Conservation (phyloP, 2,329 filamentous ascomycete genomes). For the Fusarium nisikadoi region DNA sequence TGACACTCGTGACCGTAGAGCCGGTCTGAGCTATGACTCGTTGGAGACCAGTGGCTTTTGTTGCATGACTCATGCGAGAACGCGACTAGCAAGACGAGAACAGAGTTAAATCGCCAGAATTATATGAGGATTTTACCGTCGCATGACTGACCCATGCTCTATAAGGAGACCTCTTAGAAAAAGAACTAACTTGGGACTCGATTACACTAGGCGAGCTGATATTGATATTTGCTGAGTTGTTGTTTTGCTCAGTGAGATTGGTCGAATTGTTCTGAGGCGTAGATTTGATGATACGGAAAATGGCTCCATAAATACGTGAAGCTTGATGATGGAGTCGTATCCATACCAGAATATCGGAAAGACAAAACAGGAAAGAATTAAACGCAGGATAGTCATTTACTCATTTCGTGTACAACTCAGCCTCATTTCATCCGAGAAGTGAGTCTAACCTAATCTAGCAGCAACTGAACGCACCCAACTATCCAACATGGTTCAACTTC, state of each 20-base stretch:
- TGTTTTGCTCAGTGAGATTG: accelerated
- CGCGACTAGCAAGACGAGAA: no score
- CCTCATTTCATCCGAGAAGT: neutral
- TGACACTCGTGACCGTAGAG: neutral
- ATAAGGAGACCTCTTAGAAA: no score
- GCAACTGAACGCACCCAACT: neutral
- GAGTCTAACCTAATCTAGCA: neutral
- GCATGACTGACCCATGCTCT: neutral
- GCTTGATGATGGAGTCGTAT: accelerated
- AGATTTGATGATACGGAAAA: neutral
- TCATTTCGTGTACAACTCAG: neutral
- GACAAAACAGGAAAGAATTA: neutral
- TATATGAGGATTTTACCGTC: no score
- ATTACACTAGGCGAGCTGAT: no score
- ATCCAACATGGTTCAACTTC: neutral
- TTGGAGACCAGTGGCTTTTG: neutral
- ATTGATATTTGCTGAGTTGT: accelerated
- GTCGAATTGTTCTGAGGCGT: accelerated
- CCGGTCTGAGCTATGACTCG: neutral
- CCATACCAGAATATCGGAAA: accelerated
- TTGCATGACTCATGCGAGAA: neutral
- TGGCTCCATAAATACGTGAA: neutral
- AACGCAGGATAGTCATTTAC: neutral
- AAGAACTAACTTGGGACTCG: neutral
- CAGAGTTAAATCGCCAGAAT: no score